A percentile compares a stretch with the other conserved stretches of the same genome.
Conservation (phyloP, 75 land plant species). For the Pinus tabuliformis region DNA sequence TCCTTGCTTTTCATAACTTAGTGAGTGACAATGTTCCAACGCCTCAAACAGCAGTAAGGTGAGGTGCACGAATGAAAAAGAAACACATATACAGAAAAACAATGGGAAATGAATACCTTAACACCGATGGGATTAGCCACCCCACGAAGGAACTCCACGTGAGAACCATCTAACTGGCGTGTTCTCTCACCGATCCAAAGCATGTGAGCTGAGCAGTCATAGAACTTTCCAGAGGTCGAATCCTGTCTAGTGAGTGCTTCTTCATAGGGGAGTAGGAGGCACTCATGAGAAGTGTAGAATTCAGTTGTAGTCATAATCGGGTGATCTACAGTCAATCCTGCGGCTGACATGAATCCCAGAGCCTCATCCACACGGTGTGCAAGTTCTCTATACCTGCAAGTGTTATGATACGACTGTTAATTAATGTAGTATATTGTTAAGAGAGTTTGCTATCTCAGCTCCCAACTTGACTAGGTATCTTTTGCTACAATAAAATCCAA, state of each 20-base stretch:
- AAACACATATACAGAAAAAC: too few relatives aligned
- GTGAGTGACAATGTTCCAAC: too few relatives aligned
- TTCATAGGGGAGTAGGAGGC: slow-evolving; percentile 53
- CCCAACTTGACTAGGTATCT: too few relatives aligned
- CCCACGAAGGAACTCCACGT: slow-evolving; percentile 63
- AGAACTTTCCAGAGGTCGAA: slow-evolving; percentile 38
- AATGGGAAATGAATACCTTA: slow-evolving; percentile 25
- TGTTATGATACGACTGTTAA: background rate
- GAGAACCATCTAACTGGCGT: slow-evolving; percentile 69
- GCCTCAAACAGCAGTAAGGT: too few relatives aligned
- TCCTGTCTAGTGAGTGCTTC: slow-evolving; percentile 47
- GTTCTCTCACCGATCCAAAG: slow-evolving; percentile 63
- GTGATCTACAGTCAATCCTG: slow-evolving; percentile 40
- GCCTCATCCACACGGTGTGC: slow-evolving; percentile 71
- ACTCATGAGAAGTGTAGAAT: slow-evolving; percentile 48
- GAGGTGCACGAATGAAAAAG: too few relatives aligned
- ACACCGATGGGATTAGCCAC: slow-evolving; percentile 64
- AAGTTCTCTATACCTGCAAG: slow-evolving; percentile 45
- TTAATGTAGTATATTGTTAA: too few relatives aligned
- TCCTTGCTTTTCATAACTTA: too few relatives aligned
- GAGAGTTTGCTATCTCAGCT: too few relatives aligned
- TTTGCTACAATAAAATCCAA: too few relatives aligned
- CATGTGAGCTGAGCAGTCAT: slow-evolving; percentile 44
- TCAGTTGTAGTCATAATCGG: slow-evolving; percentile 28
- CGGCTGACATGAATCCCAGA: slow-evolving; percentile 70